Percentiles rank a stretch among this genome's conserved stretches.
Conservation (phyloP, 2,329 filamentous ascomycete species). For the Aspergillus clavatus region DNA sequence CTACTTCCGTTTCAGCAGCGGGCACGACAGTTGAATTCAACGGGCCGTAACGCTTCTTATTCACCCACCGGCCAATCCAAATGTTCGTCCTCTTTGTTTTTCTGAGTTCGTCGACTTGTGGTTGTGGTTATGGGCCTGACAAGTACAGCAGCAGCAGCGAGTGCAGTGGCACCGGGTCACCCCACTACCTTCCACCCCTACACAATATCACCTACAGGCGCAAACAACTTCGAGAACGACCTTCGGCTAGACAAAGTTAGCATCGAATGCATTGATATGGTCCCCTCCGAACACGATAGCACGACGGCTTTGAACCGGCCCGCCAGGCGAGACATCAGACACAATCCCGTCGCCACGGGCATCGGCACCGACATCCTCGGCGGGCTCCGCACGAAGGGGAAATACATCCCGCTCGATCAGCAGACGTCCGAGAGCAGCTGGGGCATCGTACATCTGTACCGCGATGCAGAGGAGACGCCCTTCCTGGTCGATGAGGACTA, state of each 20-base stretch:
- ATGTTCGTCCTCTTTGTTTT: slow-evolving; percentile 3
- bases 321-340: slow-evolving; percentile 16
- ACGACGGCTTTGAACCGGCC: slow-evolving; percentile 21
- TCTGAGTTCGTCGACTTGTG: background rate
- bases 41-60: slow-evolving; percentile 8
- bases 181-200: slow-evolving; percentile 14
- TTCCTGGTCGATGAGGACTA: slow-evolving; percentile 50
- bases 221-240: slow-evolving; percentile 46
- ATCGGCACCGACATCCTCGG: slow-evolving; percentile 50
- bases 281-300: slow-evolving; percentile 28
- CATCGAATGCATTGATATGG: slow-evolving; percentile 77
- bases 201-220: slow-evolving; percentile 15
- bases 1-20: slow-evolving; percentile 35
- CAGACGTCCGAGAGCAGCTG: slow-evolving; percentile 75
- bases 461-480: slow-evolving; percentile 71
- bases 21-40: slow-evolving; percentile 13
- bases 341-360: slow-evolving; percentile 43
- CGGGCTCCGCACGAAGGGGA: slow-evolving; percentile 76
- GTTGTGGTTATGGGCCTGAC: slow-evolving; percentile 8
- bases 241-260: slow-evolving; percentile 77
- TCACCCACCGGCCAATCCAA: slow-evolving; percentile 7
- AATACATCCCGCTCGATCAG: slow-evolving; percentile 66
- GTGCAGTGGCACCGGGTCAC: slow-evolving; percentile 1
- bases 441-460: slow-evolving; percentile 91
- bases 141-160: background rate